phyloP scores from a whole-genome alignment of 257 asterid species.

The Orobanche coerulescens region DNA sequence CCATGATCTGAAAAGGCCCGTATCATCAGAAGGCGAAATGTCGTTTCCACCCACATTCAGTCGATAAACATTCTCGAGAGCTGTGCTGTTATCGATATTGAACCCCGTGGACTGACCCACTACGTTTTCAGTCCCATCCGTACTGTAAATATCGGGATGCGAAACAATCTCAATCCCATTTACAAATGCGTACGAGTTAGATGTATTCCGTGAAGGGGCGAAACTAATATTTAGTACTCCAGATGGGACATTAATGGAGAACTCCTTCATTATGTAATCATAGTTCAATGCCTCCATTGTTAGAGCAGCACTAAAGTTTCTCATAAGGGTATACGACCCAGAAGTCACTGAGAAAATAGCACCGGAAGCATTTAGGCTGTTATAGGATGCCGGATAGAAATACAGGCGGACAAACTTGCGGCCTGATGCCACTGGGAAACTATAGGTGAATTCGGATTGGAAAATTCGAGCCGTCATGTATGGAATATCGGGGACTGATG shows the following conservation, averaged over 20 bases:
- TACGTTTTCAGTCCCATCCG: slow-evolving; percentile 29
- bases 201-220: slow-evolving; percentile 36
- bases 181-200: slow-evolving; percentile 58
- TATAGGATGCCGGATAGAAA: slow-evolving; percentile 73
- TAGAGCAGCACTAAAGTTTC: slow-evolving; percentile 67
- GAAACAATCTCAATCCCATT: slow-evolving; percentile 85
- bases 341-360: slow-evolving; percentile 57
- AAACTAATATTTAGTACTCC: slow-evolving; percentile 50
- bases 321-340: slow-evolving; percentile 49
- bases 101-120: slow-evolving; percentile 46
- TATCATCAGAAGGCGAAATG: slow-evolving; percentile 59
- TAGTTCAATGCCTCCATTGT: slow-evolving; percentile 57
- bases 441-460: slow-evolving; percentile 64
- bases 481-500: slow-evolving; percentile 75
- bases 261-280: slow-evolving; percentile 68
- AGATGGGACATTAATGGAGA: slow-evolving; percentile 44
- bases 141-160: slow-evolving; percentile 77
- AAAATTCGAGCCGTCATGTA: slow-evolving; percentile 80
- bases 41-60: slow-evolving; percentile 95
- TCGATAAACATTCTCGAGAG: slow-evolving; percentile 67
- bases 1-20: slow-evolving; percentile 45
- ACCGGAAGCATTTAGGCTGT: slow-evolving; percentile 42
- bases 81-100: slow-evolving; percentile 46
- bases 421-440: slow-evolving; percentile 77
- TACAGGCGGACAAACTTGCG: slow-evolving; percentile 67